These are phyloP conservation scores for Conticribra guillardii DNA, from an alignment of 108 stramenopile genomes.

Conservation along the genomic window DNA sequence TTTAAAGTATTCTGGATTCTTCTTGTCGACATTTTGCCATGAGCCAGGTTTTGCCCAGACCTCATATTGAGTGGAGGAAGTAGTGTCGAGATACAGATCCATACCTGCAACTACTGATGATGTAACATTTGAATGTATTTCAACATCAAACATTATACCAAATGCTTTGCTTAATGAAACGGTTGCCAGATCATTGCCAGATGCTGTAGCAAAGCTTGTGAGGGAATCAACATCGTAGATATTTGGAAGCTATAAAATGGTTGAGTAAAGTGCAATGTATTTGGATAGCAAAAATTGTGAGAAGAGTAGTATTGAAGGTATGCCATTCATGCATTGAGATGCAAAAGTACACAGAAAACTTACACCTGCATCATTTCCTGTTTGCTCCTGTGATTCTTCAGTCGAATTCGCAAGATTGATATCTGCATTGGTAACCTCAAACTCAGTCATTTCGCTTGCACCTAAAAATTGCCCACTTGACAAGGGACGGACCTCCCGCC, in stretches of 20 bases:
- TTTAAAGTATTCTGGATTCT: neutral
- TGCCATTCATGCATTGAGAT: no score
- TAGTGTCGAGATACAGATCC: conserved; percentile 12
- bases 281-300: no score
- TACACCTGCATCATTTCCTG: no score
- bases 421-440: conserved; percentile 11
- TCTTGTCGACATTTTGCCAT: conserved; percentile 6
- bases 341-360: no score
- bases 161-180: neutral
- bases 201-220: conserved; percentile 3
- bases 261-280: neutral
- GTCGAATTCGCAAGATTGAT: neutral
- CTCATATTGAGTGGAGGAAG: conserved; percentile 8
- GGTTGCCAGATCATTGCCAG: neutral
- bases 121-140: neutral
- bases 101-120: conserved; percentile 2
- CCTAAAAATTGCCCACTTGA: conserved; percentile 1
- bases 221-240: neutral
- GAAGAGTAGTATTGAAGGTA: no score
- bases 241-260: neutral
- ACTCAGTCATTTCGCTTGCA: neutral
- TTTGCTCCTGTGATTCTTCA: no score
- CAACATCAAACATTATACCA: conserved; percentile 6
- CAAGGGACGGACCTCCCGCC: conserved; percentile 5
- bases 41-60: conserved; percentile 13